A percentile compares a stretch with the other conserved stretches of the same genome.
Conservation (phyloP, 1,284 basidiomycete species). For the Leccinum solheimii region DNA sequence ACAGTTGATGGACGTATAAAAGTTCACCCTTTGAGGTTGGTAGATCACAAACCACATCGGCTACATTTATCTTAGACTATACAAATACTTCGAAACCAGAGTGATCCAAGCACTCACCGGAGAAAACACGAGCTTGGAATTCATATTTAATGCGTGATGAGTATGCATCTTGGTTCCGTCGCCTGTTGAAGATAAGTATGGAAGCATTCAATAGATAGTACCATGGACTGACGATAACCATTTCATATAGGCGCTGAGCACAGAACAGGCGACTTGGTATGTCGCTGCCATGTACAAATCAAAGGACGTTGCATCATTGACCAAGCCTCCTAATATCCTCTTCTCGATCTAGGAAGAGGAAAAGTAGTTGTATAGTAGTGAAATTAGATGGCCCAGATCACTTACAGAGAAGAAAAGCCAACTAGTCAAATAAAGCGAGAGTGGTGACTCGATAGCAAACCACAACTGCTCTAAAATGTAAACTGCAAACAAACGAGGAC, state of each 20-base stretch:
- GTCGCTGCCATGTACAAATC: constrained; percentile 16
- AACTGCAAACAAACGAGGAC: constrained; percentile 23
- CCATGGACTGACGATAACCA: constrained; percentile 18
- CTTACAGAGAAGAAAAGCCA: constrained; percentile 23
- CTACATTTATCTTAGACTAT: constrained; percentile 4
- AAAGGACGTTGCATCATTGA: neutral
- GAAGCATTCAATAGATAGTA: neutral
- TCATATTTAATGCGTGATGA: constrained; percentile 24
- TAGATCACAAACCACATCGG: constrained; percentile 20
- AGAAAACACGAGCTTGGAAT: constrained; percentile 24
- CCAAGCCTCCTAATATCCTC: constrained; percentile 6
- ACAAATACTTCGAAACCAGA: too few relatives aligned
- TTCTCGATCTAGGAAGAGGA: constrained; percentile 23
- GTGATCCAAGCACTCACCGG: constrained; percentile 8
- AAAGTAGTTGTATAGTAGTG: neutral
- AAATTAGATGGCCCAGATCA: neutral
- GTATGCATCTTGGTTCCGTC: constrained; percentile 5
- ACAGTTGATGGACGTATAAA: neutral
- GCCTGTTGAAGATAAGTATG: constrained; percentile 4
- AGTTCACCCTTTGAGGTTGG: constrained; percentile 23
- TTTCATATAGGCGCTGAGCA: constrained; percentile 15
- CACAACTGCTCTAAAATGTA: constrained; percentile 19
- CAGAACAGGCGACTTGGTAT: constrained; percentile 17
- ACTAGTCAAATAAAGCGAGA: constrained; percentile 27
- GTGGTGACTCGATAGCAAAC: constrained; percentile 20